Base-by-base conservation (phyloP, 2,329 filamentous ascomycete species). In the Lecanosticta acicola region DNA sequence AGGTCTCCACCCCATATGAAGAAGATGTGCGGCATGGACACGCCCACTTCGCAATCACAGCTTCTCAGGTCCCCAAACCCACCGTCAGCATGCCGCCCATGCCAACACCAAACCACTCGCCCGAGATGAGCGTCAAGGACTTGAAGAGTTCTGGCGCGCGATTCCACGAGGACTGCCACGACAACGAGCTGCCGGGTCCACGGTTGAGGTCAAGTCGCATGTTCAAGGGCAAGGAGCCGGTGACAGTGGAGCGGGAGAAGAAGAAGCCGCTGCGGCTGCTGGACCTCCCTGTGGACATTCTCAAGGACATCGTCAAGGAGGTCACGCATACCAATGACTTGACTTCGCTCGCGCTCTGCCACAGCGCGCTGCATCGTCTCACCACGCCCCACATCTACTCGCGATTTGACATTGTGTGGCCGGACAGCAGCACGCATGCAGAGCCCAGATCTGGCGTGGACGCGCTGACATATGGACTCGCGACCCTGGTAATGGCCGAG, bases 341-440 rank as follows among this genome's bases (percentile, higher is more conserved):
- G 50, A 87, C 84, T 0, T 81, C 85, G 11, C 75, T 93, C 33
- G 85, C 86, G 11, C 73, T 88, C 48, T 85, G 85, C 35, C 86
- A 88, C 68, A 88, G 86, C 11, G 81, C 83, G 20, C 76, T 94
- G 10, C 85, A 93, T 67, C 74, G 76, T 35, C 76, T 93, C 44
- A 80, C 85, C 0, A 81, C 87, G 18, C 86, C 87, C 14, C 80
- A 83, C 58, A 88, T 93, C 54, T 93, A 93, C 69, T 85, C 84
- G 14, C 80, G 85, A 49, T 93, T 93, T 66, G 87, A 93, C 61
- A 93, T 93, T 53, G 84, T 91, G 34, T 93, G 87, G 87, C 87
- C 87, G 0, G 86, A 91, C 59, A 79, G 79, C 24, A 76, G 78
- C 52, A 72, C 77, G 5, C 74, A 80, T 7, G 72, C 77, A 1